Evolutionary conservation across 176 grass and related monocot species (phyloP), one percentile per base, ranked within the genome.

Genomic region (Themeda triandra): DNA sequence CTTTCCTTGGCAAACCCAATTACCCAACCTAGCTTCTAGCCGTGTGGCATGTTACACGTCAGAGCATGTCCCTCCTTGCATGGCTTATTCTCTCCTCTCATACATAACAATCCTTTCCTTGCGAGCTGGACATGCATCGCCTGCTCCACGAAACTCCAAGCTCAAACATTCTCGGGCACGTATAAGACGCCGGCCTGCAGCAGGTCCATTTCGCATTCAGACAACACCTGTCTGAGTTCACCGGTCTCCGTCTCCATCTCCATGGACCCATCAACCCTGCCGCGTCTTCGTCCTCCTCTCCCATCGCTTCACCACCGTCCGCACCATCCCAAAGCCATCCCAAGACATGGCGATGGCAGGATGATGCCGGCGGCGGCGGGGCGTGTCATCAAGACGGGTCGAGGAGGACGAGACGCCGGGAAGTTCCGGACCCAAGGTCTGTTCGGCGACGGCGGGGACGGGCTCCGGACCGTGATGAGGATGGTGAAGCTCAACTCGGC

Each of bases 61-160:
- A 44, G 37, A 30, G 79, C 27, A 64, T 6, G 59, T n/a, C 27
- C 8, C 59, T 39, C 35, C 12, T 64, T 44, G 59, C 85, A 80
- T 89, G 78, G 81, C 86, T 10, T 87, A 85, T 78, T 64, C 85
- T 90, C 90, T 56, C 62, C 21, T 65, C 44, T 48, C 83, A 90
- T 85, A 46, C 58, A 24, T 24, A 11, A 25, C 86, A 54, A 98
- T 98, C 79, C 95, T 89, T 98, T 98, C 15, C 92, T 92, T 89
- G 73, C 76, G 70, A 75, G 78, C 60, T 35, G 62, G 83, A 76
- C 66, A 82, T 69, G 78, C 67, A 72, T 71, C 21, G 78, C 77
- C 63, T n/a, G 6, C 64, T 51, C 63, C 0, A 19, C 63, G 8
- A 81, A 89, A 71, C 31, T 69, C 89, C 66, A 63, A 25, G 9